Evolutionary conservation across 1,284 basidiomycete genomes (phyloP), one percentile per base, ranked within the genome.

Genomic region (Cystobasidiaceae sp.): DNA sequence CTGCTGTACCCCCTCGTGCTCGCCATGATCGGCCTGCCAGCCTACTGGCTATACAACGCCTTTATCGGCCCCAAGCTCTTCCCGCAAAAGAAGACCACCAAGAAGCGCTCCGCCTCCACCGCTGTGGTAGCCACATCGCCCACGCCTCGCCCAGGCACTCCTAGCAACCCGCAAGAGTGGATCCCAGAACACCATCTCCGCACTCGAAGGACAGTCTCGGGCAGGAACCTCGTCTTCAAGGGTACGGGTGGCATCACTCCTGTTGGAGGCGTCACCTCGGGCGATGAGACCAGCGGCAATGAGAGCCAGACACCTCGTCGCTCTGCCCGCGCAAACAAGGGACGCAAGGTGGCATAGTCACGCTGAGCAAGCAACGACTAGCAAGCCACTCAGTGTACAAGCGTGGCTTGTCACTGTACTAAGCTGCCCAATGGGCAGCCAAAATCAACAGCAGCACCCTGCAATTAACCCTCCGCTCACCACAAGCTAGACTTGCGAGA

Each of bases 171-270:
- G 5, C 30, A 34, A 17, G 60, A 66, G 13, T 72, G 70, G 70
- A 70, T 72, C 43, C 71, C 71, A 19, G 60, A 66, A 19, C 70
- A 71, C 25, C 69, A 70, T 27, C 46, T 69, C 23, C 60, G 52
- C 49, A 37, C 54, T 13, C 39, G 60, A 23, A 65, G 61, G 23
- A 60, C 65, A 8, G 65, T 64, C n/a, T 46, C 41, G 19, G 61
- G 61, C 15, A 27, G 52, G 9, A 64, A 64, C 45, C 52, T 64
- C 28, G 61, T 64, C 41, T 39, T 27, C 43, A 64, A 55, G 15
- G 61, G 61, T n/a, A 48, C 51, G 25, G 61, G 61, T 17, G 61
- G 60, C 23, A 39, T 62, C 15, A 62, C 60, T 15, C 60, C 60
- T 15, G 37, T 44, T n/a, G n/a, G n/a, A n/a, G n/a, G n/a, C 27